Percentiles rank a stretch among this genome's conserved stretches.
Conservation (phyloP, 139 green algal species). For the Chlamydomonas urium region DNA sequence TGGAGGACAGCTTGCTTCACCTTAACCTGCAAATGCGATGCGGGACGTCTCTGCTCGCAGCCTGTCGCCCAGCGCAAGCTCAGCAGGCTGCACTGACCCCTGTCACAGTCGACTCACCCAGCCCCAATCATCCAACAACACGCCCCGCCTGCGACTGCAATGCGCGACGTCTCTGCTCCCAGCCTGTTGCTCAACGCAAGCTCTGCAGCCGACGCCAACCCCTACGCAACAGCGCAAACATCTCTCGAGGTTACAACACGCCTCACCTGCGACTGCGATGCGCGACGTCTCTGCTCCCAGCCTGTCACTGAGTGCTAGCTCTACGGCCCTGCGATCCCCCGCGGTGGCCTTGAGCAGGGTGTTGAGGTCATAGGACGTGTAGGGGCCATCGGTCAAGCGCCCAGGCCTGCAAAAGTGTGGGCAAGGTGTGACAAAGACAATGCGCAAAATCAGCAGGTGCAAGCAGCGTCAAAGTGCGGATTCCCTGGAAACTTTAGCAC, state of each 20-base stretch:
- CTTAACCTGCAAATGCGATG: too few species aligned
- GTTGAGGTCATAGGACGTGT: conserved; percentile 98
- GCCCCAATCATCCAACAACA: neutral
- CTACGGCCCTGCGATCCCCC: conserved; percentile 40
- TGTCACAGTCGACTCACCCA: neutral
- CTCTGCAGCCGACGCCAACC: neutral
- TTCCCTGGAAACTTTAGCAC: too few species aligned
- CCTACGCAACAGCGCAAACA: neutral
- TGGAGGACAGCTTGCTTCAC: too few species aligned
- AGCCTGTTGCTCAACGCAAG: neutral
- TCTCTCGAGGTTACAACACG: neutral
- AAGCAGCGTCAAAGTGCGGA: too few species aligned
- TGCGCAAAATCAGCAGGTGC: neutral
- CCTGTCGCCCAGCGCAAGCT: too few species aligned
- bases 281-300: conserved; percentile 67
- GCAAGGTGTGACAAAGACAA: neutral
- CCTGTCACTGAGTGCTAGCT: conserved; percentile 58
- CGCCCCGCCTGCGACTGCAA: neutral
- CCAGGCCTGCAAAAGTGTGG: conserved; percentile 39
- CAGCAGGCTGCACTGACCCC: neutral
- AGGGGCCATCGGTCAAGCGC: conserved; percentile 94
- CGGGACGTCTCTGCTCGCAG: too few species aligned
- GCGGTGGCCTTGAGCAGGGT: conserved; percentile 79
- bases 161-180: neutral
- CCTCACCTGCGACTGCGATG: conserved; percentile 69